Conservation (phyloP, 371 early-diverging fungal genomes). For the Mortierella sp. region DNA sequence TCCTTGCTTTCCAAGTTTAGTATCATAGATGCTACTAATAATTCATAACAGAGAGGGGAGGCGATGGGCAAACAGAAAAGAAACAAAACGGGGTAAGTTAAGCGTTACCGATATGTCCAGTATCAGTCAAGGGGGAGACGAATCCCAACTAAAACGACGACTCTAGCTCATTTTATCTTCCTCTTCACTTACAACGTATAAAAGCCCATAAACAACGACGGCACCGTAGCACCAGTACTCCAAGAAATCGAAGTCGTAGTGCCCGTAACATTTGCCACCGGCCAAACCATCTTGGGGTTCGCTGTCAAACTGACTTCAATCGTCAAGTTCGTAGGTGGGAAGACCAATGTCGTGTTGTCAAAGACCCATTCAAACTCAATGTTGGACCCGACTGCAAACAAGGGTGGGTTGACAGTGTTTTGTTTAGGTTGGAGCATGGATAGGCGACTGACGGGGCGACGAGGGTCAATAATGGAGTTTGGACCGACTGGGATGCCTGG, state of each 20-base stretch:
- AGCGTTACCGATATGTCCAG: slow-evolving; percentile 10
- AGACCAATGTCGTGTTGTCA: slow-evolving; percentile 43
- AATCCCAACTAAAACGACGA: background rate
- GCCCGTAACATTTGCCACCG: slow-evolving; percentile 47
- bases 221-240: slow-evolving; percentile 30
- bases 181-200: slow-evolving; percentile 38
- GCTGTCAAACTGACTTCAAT: slow-evolving; percentile 36
- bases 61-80: background rate
- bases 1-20: slow-evolving; percentile 44
- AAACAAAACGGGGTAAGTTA: background rate
- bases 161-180: background rate
- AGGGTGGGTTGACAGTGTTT: slow-evolving; percentile 39
- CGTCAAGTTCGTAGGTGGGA: slow-evolving; percentile 38
- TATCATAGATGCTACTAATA: slow-evolving; percentile 44
- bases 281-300: slow-evolving; percentile 42
- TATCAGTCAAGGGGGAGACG: slow-evolving; percentile 6
- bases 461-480: slow-evolving; percentile 39
- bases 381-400: slow-evolving; percentile 41
- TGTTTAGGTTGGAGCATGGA: slow-evolving; percentile 52
- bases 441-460: slow-evolving; percentile 42
- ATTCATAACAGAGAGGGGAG: background rate
- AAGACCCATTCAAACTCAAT: slow-evolving; percentile 51
- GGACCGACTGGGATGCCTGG: slow-evolving; percentile 27
- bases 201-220: slow-evolving; percentile 46
- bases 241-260: slow-evolving; percentile 39